Conservation (phyloP, 768 basidiomycete species). For the Piloderma croceum region DNA sequence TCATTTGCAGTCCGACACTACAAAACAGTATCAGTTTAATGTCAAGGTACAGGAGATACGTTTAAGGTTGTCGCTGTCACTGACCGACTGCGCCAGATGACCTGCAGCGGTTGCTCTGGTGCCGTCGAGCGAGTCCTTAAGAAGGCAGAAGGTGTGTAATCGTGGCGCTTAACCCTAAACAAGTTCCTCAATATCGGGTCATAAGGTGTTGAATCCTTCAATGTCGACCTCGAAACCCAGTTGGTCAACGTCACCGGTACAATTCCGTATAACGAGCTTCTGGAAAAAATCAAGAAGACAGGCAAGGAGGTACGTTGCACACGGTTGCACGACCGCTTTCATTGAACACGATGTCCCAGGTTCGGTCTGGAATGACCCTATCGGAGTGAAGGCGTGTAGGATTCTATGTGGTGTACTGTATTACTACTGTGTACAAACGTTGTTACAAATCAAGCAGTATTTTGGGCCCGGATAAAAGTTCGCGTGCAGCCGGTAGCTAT, state of each 20-base stretch:
- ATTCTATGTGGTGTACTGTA: not conserved
- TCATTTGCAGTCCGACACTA: too few relatives aligned
- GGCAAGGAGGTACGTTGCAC: conserved; percentile 68
- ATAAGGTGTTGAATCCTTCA: conserved; percentile 51
- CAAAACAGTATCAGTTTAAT: conserved; percentile 69
- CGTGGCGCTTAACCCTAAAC: not conserved
- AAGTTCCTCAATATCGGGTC: not conserved
- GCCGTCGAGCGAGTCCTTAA: conserved; percentile 71
- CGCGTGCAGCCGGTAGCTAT: too few relatives aligned
- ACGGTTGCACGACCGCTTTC: not conserved
- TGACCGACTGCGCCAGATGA: conserved; percentile 56
- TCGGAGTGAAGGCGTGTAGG: not conserved
- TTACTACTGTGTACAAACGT: conserved; percentile 6
- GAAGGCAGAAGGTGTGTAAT: conserved; percentile 51
- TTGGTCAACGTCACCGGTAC: conserved; percentile 63
- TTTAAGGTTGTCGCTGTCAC: too few relatives aligned
- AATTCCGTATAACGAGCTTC: conserved; percentile 57
- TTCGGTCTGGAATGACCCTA: conserved; percentile 43
- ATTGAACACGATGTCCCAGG: too few relatives aligned
- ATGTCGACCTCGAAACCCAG: conserved; percentile 63
- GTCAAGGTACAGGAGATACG: conserved; percentile 57
- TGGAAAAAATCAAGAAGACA: conserved; percentile 81
- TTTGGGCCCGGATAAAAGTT: too few relatives aligned
- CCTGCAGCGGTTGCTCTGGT: conserved; percentile 81
- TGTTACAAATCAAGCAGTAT: too few relatives aligned